phyloP scores from a whole-genome alignment of 805 yeast genomes.

The Candida cerambycidarum region DNA sequence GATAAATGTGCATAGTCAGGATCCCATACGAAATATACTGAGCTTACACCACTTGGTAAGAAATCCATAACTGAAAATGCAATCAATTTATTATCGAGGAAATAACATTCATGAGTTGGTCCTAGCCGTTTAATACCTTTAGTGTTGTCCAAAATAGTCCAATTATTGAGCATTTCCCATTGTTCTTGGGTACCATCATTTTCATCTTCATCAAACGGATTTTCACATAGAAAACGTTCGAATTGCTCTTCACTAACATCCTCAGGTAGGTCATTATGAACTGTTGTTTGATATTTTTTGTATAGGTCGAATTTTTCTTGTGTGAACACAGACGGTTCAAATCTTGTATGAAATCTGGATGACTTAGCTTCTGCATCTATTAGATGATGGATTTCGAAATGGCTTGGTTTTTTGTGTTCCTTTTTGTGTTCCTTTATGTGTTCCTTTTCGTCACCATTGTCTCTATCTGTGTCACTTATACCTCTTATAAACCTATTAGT shows the following conservation, averaged over 20 bases:
- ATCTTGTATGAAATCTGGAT: constrained; percentile 38
- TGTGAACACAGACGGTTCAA: constrained; percentile 54
- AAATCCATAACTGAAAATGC: constrained; percentile 80
- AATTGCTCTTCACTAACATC: constrained; percentile 52
- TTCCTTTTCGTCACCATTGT: not conserved
- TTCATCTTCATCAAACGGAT: constrained; percentile 51
- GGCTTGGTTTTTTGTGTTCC: not conserved
- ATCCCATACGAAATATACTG: constrained; percentile 88
- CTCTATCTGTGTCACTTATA: constrained; percentile 28
- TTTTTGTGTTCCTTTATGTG: not conserved
- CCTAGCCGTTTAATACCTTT: constrained; percentile 41
- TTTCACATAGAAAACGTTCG: constrained; percentile 63
- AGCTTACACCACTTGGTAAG: constrained; percentile 72
- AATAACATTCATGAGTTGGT: constrained; percentile 79
- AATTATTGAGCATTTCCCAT: constrained; percentile 47
- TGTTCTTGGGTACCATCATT: constrained; percentile 22
- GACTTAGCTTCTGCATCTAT: constrained; percentile 40
- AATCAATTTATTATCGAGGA: constrained; percentile 57
- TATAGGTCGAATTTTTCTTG: constrained; percentile 62
- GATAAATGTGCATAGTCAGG: constrained; percentile 70
- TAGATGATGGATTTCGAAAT: constrained; percentile 32
- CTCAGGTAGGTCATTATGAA: constrained; percentile 62
- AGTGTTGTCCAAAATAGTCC: constrained; percentile 18
- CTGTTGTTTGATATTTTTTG: constrained; percentile 64
- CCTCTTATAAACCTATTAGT: constrained; percentile 58